phyloP scores from a whole-genome alignment of 345 rosid species.

The Arabidopsis arenosa region DNA sequence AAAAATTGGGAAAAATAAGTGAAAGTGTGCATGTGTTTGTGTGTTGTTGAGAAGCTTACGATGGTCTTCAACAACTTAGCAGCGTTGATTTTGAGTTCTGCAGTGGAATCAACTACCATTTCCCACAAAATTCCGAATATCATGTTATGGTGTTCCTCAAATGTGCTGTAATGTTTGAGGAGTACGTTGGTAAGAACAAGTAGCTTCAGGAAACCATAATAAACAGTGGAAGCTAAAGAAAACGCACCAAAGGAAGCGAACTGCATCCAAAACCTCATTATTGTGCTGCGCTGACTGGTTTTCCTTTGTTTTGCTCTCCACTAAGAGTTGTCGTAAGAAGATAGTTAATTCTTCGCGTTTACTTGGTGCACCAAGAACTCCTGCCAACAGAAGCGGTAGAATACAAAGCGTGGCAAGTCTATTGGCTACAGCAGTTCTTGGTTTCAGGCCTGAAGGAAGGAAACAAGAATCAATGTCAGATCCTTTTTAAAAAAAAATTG shows the following conservation, averaged over 20 bases:
- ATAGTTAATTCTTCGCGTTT: conserved; percentile 67
- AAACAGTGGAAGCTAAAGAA: conserved; percentile 11
- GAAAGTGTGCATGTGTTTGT: conserved; percentile 30
- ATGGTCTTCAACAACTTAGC: conserved; percentile 79
- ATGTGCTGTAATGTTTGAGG: conserved; percentile 65
- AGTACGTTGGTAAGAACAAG: conserved; percentile 35
- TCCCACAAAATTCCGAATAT: conserved; percentile 90
- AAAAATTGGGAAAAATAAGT: background rate
- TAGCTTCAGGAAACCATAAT: conserved; percentile 27
- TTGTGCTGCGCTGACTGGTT: conserved; percentile 55
- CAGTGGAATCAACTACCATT: conserved; percentile 88
- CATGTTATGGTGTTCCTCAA: conserved; percentile 80
- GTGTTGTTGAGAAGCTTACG: conserved; percentile 56
- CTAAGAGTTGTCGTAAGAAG: conserved; percentile 80
- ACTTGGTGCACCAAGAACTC: conserved; percentile 89
- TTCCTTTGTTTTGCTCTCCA: conserved; percentile 62
- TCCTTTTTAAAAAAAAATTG: conserved; percentile 12
- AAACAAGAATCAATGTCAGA: conserved; percentile 36
- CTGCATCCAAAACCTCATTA: conserved; percentile 71
- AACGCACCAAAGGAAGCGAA: conserved; percentile 93
- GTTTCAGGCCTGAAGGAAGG: conserved; percentile 73
- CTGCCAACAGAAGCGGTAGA: conserved; percentile 89
- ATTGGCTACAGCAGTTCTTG: conserved; percentile 76
- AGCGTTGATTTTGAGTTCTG: conserved; percentile 81
- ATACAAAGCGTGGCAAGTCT: conserved; percentile 78